These are phyloP conservation scores for Sporisorium exsertum DNA, from an alignment of 1,284 basidiomycete species.

Conservation along the genomic window DNA sequence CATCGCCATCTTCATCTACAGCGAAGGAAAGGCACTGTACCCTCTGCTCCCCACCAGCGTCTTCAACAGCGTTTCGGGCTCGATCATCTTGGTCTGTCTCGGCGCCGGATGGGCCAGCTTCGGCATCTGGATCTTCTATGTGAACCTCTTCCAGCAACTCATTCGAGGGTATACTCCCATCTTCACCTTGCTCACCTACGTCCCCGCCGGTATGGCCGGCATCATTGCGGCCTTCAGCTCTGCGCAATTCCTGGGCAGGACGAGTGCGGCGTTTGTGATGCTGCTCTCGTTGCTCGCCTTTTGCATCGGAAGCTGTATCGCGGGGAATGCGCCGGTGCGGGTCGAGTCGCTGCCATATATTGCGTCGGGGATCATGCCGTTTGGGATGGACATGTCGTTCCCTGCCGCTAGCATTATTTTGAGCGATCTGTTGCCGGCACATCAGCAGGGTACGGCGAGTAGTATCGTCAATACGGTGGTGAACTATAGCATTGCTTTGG, in stretches of 20 bases:
- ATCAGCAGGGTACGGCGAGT: slow-evolving; percentile 55
- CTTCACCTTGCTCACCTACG: slow-evolving; percentile 26
- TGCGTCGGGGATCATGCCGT: slow-evolving; percentile 36
- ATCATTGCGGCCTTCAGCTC: slow-evolving; percentile 48
- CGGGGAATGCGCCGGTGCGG: slow-evolving; percentile 35
- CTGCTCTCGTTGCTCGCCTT: slow-evolving; percentile 50
- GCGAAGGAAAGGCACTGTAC: slow-evolving; percentile 29
- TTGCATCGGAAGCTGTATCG: slow-evolving; percentile 44
- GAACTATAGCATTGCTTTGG: slow-evolving; percentile 57
- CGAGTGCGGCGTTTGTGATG: slow-evolving; percentile 45
- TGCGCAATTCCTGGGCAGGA: slow-evolving; percentile 32
- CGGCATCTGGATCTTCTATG: slow-evolving; percentile 53
- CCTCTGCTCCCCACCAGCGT: slow-evolving; percentile 52
- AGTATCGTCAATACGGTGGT: slow-evolving; percentile 61
- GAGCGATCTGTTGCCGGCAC: slow-evolving; percentile 38
- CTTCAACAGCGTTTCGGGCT: slow-evolving; percentile 27
- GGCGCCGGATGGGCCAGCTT: slow-evolving; percentile 54
- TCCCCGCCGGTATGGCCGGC: slow-evolving; percentile 39
- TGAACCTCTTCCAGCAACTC: slow-evolving; percentile 23
- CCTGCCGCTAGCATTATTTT: slow-evolving; percentile 54
- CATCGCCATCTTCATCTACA: slow-evolving; percentile 38
- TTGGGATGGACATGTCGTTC: slow-evolving; percentile 59
- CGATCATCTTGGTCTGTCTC: slow-evolving; percentile 38
- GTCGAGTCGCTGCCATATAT: slow-evolving; percentile 37
- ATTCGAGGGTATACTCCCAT: slow-evolving; percentile 32